Evolutionary conservation across 345 rosid genomes (phyloP), one percentile per base, ranked within the genome.

Genomic region (Hevea brasiliensis): DNA sequence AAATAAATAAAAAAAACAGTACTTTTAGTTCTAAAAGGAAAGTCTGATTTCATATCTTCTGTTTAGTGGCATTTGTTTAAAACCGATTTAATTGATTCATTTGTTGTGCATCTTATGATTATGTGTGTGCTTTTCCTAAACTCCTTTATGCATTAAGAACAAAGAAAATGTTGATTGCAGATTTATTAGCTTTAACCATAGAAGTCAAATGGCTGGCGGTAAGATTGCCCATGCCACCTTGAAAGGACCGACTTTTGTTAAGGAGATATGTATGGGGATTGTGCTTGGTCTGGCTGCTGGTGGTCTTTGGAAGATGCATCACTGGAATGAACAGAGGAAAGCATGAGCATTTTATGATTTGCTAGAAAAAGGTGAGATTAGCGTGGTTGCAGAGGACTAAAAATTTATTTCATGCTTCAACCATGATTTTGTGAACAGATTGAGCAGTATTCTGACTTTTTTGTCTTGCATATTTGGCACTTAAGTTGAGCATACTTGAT

Each of bases 271-370:
- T 53, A 84, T 87, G 0, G 99, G 97, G 17, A 58, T 92, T 18
- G 63, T 78, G 2, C 89, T 95, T 6, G 99, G 94, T 20, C 72
- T 92, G 77, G 88, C 81, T 51, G 98, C 92, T 14, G 99, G 94
- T 61, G 70, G 94, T 70, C 64, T 91, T 21, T 95, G 98, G 98
- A 95, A 95, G 86, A 95, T 91, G 97, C 93, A 95, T 72, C 99
- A 95, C 79, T 95, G 98, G 97, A 95, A 91, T 60, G 97, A 92
- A 87, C 97, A 90, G 85, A 92, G 96, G 85, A 92, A 88, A 80
- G 84, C 80, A 45, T 91, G 98, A 84, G 71, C 92, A 54, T 92
- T 95, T 77, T 95, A 92, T 72, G 97, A 92, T 72, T 80, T 95
- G 87, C 88, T 91, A 24, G 98, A 92, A 80, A 92, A 88, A 65